Conservation (phyloP, 1,284 basidiomycete genomes). For the Tilletia caries region DNA sequence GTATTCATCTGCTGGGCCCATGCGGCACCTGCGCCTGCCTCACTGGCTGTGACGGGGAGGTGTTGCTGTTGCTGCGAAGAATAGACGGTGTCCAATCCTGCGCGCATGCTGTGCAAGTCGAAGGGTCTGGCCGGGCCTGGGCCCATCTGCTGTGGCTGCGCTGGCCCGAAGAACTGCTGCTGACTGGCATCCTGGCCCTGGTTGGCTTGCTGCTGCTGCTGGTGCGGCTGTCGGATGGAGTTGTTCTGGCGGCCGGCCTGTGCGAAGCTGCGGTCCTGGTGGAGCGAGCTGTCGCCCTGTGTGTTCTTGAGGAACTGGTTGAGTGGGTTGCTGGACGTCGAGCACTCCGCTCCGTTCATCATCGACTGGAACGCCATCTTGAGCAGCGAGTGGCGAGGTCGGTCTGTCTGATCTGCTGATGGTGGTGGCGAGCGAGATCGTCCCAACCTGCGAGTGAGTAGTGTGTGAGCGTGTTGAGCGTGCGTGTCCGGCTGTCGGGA, state of each 20-base stretch:
- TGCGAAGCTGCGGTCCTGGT: slow-evolving; percentile 52
- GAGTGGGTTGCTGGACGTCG: slow-evolving; percentile 77
- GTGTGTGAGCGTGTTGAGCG: no score
- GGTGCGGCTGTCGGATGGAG: slow-evolving; percentile 1
- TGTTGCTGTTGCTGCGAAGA: not conserved
- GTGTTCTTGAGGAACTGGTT: slow-evolving; percentile 87
- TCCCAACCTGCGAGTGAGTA: no score
- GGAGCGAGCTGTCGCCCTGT: slow-evolving; percentile 81
- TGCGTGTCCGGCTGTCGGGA: no score
- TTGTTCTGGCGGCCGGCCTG: not conserved
- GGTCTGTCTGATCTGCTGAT: no score
- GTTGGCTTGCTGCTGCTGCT: not conserved
- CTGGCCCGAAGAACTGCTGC: slow-evolving; percentile 5
- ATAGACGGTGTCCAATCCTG: slow-evolving; percentile 8
- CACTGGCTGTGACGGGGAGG: not conserved
- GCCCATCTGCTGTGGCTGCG: slow-evolving; percentile 5
- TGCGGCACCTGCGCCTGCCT: slow-evolving; percentile 19
- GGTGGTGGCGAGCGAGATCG: no score
- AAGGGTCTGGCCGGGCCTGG: not conserved
- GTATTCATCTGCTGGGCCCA: slow-evolving; percentile 38
- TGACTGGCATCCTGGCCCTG: not conserved
- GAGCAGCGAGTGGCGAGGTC: no score
- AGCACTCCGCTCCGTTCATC: slow-evolving; percentile 87
- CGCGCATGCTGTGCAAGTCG: slow-evolving; percentile 10
- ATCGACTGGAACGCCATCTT: slow-evolving; percentile 61